Conservation (phyloP, 192 early-diverging fungal genomes). For the Backusella sp. region DNA sequence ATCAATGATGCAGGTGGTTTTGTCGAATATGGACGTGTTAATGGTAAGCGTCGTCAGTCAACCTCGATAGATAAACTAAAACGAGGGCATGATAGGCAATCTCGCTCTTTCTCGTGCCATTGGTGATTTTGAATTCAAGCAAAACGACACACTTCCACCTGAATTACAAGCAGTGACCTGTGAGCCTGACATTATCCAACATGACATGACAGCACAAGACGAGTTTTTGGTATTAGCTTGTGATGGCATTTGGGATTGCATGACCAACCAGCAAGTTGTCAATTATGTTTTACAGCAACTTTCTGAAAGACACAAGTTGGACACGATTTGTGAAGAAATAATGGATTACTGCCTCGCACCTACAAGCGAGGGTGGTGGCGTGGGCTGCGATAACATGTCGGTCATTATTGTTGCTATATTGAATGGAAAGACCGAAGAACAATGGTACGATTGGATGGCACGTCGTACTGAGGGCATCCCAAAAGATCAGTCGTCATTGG, state of each 20-base stretch:
- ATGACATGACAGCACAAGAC: conserved; percentile 60
- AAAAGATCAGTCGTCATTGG: conserved; percentile 21
- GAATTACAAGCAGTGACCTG: conserved; percentile 94
- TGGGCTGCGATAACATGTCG: conserved; percentile 99
- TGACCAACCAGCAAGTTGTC: conserved; percentile 86
- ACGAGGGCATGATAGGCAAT: conserved; percentile 56
- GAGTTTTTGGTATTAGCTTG: conserved; percentile 97
- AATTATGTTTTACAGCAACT: conserved; percentile 80
- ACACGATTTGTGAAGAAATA: conserved; percentile 78
- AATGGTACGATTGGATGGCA: conserved; percentile 69
- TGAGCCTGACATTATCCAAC: conserved; percentile 79
- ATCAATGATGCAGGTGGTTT: conserved; percentile 93
- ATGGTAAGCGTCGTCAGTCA: conserved; percentile 59
- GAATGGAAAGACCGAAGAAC: conserved; percentile 69
- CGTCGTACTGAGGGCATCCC: conserved; percentile 19
- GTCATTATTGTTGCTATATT: conserved; percentile 88
- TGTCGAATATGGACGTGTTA: conserved; percentile 98
- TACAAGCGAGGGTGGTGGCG: conserved; percentile 83
- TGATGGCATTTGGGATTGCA: conserved; percentile 99
- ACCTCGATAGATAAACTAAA: neutral
- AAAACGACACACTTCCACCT: conserved; percentile 68
- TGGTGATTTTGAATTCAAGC: conserved; percentile 99
- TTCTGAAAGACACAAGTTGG: conserved; percentile 56
- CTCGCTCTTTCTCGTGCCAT: conserved; percentile 95
- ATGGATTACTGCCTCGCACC: conserved; percentile 92